Conservation (phyloP, 2,329 filamentous ascomycete species). For the Plenodomus biglobosus region DNA sequence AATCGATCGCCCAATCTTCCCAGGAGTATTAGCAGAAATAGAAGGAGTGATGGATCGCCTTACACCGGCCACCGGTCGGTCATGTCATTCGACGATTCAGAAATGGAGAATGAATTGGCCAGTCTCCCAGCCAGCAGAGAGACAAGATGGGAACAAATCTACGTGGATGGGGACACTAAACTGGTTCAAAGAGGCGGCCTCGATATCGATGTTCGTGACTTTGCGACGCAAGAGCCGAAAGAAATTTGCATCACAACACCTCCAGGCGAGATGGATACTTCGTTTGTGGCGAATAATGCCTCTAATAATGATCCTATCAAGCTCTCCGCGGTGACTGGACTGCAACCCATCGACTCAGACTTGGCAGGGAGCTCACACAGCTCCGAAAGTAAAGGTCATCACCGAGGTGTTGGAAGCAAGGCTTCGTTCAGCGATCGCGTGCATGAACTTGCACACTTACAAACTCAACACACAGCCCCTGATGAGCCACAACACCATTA, state of each 20-base stretch:
- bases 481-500: conserved; percentile 7
- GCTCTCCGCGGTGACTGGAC: conserved; percentile 25
- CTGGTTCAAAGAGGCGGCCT: conserved; percentile 38
- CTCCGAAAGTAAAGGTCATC: conserved; percentile 11
- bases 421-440: conserved; percentile 41
- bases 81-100: conserved; percentile 44
- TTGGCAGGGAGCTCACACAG: conserved; percentile 10
- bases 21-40: conserved; percentile 28
- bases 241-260: conserved; percentile 42
- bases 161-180: conserved; percentile 44
- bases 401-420: conserved; percentile 26
- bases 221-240: conserved; percentile 34
- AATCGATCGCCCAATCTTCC: conserved; percentile 24
- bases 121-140: conserved; percentile 40
- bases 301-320: conserved; percentile 30
- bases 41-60: conserved; percentile 41
- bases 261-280: conserved; percentile 33
- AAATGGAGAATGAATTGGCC: conserved; percentile 40
- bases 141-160: conserved; percentile 44
- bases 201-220: conserved; percentile 37
- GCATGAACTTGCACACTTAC: conserved; percentile 28
- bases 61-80: conserved; percentile 39
- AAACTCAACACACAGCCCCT: conserved; percentile 8
- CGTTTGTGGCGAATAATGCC: conserved; percentile 27
- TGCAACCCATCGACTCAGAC: conserved; percentile 21